phyloP scores from a whole-genome alignment of 805 yeast species.

The Spathaspora arborariae region DNA sequence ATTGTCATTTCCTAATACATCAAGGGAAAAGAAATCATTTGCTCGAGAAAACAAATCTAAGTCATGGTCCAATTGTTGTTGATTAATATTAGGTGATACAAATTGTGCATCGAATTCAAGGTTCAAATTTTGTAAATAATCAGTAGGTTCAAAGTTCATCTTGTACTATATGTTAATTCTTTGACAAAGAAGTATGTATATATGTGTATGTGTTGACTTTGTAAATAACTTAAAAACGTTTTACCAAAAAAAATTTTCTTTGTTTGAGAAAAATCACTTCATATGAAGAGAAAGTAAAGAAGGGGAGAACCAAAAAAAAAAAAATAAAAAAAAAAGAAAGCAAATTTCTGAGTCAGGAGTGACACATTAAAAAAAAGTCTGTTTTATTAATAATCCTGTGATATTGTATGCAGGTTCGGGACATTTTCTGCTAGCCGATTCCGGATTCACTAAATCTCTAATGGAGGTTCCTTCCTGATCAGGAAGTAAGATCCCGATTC shows the following conservation, averaged over 20 bases:
- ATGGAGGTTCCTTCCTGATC: neutral
- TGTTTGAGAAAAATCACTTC: neutral
- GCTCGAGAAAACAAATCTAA: constrained; percentile 36
- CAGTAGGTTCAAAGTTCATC: constrained; percentile 41
- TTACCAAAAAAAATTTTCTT: too few species aligned
- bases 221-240: neutral
- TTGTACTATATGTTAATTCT: neutral
- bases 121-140: constrained; percentile 38
- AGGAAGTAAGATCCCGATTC: neutral
- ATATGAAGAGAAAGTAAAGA: neutral
- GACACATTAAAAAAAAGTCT: neutral
- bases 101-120: constrained; percentile 24
- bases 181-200: too few species aligned
- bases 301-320: neutral
- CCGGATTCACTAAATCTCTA: too few species aligned
- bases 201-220: neutral
- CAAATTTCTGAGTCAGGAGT: neutral
- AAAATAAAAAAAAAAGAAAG: neutral
- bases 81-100: constrained; percentile 9
- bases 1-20: constrained; percentile 9
- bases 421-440: neutral
- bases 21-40: constrained; percentile 9
- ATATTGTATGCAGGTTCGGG: neutral
- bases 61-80: constrained; percentile 18
- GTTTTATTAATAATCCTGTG: neutral